Percentiles rank a stretch among this genome's conserved stretches.
These are phyloP conservation scores for Melampsora americana DNA, from an alignment of 1,284 basidiomycete genomes.

Conservation along the genomic window DNA sequence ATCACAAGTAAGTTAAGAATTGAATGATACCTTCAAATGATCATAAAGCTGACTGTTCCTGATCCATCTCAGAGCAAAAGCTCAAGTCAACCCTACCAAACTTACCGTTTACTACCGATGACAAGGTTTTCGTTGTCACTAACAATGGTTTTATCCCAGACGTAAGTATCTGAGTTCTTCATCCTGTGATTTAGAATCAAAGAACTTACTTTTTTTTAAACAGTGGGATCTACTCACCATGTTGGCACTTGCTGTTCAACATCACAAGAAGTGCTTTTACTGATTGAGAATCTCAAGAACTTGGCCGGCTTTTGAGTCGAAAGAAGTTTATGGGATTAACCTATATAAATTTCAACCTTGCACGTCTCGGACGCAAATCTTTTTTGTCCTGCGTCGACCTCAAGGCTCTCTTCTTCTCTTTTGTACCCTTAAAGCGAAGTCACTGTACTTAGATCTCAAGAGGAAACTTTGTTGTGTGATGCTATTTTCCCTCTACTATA, in stretches of 20 bases:
- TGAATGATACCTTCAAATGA: not conserved
- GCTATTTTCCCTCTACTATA: no score
- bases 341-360: no score
- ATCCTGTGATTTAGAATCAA: no score
- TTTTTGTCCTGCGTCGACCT: no score
- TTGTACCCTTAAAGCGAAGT: no score
- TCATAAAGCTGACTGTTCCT: not conserved
- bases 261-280: not conserved
- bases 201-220: not conserved
- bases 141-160: conserved; percentile 5
- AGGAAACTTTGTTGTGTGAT: no score
- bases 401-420: no score
- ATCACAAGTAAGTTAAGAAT: conserved; percentile 8
- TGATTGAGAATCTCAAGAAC: not conserved
- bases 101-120: not conserved
- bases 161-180: not conserved
- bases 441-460: no score
- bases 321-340: no score
- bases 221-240: conserved; percentile 4
- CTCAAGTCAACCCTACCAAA: not conserved
- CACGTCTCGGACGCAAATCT: no score
- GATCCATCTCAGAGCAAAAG: not conserved
- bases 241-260: not conserved
- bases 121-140: conserved; percentile 1
- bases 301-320: no score